Evolutionary conservation across 169 alveolate genomes (phyloP), one percentile per base, ranked within the genome.

Genomic region (Miamiensis avidus): DNA sequence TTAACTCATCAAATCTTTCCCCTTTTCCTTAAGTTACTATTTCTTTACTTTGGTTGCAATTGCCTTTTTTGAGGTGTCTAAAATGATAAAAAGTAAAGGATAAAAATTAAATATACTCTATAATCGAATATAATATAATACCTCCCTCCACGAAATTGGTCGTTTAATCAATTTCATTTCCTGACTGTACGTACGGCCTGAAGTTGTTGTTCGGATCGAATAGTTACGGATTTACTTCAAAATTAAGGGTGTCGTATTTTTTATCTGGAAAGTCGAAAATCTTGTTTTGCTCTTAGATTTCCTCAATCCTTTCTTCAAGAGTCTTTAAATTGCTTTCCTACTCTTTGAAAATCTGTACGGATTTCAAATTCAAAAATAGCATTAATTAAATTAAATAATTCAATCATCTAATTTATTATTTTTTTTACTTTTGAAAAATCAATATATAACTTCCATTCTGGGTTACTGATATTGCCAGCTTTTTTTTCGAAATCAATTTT

Each of bases 381-480:
- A 49, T 49, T 11, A 49, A 49, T 11, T 49, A 49, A 49, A 11
- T 49, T 49, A 11, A 49, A 49, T 11, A 49, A 49, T 20, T 11
- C 20, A 11, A 11, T 11, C 4, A 20, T 11, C 4, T 11, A 49
- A 11, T 49, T 49, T 49, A 49, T 11, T 49, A 11, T 11, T 11
- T 49, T 49, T 49, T 49, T 49, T 49, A 49, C 69, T 4, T 25
- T 1, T 49, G 27, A 28, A 79, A 49, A 32, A 64, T 79, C 76
- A 4, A 79, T 28, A 28, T 79, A 30, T n/a, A 79, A n/a, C 1
- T 79, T 79, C 84, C 84, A 79, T 28, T 79, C 26, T 0, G 84
- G 74, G 11, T 79, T 79, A 1, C 76, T 49, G 29, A 34, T 79
- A 34, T 29, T 25, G 29, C 27, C 15, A 0, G 74, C 29, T 34